Percentiles rank a stretch among this genome's conserved stretches.
phyloP scores from a whole-genome alignment of 208 protist species.

The Hexamita inflata region DNA sequence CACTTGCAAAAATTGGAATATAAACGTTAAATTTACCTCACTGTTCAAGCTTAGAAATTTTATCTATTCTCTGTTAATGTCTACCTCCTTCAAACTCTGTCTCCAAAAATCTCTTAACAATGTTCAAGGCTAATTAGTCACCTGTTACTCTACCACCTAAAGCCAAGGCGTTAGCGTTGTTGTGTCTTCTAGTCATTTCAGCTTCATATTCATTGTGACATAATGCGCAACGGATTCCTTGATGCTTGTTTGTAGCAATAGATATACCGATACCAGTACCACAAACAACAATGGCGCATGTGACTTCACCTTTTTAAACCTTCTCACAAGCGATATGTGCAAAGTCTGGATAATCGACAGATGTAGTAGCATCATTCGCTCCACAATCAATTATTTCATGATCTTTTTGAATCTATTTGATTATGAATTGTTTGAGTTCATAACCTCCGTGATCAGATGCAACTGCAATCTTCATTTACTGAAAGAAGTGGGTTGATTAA shows the following conservation, averaged over 20 bases:
- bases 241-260: conserved; percentile 75
- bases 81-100: conserved; percentile 59
- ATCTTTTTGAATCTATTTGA: conserved; percentile 29
- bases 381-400: conserved; percentile 5
- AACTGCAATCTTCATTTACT: conserved; percentile 55
- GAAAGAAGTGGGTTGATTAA: too few species aligned
- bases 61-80: conserved; percentile 6
- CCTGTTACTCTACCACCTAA: conserved; percentile 62
- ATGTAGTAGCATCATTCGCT: background rate
- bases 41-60: too few species aligned
- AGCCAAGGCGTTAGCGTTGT: conserved; percentile 71
- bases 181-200: conserved; percentile 61
- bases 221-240: conserved; percentile 67
- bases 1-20: too few species aligned
- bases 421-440: conserved; percentile 44
- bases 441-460: conserved; percentile 65
- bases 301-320: conserved; percentile 39
- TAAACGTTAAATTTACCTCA: too few species aligned
- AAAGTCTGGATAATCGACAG: conserved; percentile 74
- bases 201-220: conserved; percentile 71
- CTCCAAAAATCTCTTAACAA: conserved; percentile 62
- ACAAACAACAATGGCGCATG: conserved; percentile 63
- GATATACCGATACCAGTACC: conserved; percentile 76
- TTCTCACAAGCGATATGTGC: conserved; percentile 54
- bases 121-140: conserved; percentile 60